phyloP scores from a whole-genome alignment of 176 grass and related monocot species.

The Avena atlantica region DNA sequence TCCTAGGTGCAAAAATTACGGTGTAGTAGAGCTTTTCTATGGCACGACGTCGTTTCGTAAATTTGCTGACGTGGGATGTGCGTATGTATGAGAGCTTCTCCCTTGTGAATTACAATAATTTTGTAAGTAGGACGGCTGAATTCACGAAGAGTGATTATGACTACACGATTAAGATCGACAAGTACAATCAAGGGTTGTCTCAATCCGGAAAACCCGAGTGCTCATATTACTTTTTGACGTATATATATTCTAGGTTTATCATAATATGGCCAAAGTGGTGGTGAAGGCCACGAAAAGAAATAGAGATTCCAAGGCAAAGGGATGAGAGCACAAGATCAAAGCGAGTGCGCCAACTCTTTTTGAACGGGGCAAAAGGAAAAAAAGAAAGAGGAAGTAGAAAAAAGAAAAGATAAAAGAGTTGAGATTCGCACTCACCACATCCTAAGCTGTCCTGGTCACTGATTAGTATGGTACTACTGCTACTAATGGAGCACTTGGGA shows the following conservation, averaged over 20 bases:
- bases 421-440: constrained; percentile 6
- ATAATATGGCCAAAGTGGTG: not conserved
- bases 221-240: constrained; percentile 16
- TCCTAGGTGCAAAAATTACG: too few relatives aligned
- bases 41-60: too few relatives aligned
- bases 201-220: not conserved
- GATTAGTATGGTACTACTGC: not conserved
- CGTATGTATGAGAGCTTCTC: not conserved
- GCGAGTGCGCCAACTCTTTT: constrained; percentile 48
- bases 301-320: not conserved
- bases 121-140: not conserved
- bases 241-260: not conserved
- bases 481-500: not conserved
- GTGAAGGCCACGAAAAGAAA: not conserved
- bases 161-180: not conserved
- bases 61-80: not conserved
- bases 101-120: not conserved
- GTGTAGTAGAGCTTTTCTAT: too few relatives aligned
- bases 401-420: not conserved
- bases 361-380: constrained; percentile 16
- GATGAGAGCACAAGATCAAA: not conserved
- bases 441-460: constrained; percentile 8
- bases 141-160: not conserved
- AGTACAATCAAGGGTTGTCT: not conserved
- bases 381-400: not conserved